Conservation (phyloP, 441 rosid genomes). For the Pelargonium fulgidum region DNA sequence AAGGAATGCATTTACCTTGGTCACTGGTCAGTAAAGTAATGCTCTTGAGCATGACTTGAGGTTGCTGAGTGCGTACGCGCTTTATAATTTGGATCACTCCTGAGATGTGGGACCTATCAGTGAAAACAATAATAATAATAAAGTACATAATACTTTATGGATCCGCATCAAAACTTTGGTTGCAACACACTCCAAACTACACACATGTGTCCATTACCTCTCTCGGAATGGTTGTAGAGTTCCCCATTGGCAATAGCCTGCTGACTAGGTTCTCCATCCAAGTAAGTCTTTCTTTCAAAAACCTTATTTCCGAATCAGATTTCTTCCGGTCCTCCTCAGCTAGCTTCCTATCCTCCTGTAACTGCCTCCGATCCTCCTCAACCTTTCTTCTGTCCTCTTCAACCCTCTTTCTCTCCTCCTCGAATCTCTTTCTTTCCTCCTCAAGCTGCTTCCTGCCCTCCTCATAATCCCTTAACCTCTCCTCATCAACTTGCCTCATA, state of each 20-base stretch:
- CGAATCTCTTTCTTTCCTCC: neutral
- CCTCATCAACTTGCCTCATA: no score
- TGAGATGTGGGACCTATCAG: neutral
- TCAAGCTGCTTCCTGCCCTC: neutral
- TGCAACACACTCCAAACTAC: no score
- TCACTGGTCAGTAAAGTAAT: neutral
- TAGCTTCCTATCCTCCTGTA: neutral
- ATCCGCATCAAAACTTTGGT: no score
- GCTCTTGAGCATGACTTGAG: neutral
- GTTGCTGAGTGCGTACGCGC: neutral
- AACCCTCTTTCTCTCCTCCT: neutral
- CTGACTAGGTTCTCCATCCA: constrained; percentile 1
- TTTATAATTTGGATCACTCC: neutral
- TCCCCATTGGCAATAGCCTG: neutral
- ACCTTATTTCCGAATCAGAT: neutral
- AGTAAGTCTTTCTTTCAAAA: neutral
- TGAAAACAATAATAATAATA: no score
- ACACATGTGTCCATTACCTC: no score
- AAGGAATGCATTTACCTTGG: neutral
- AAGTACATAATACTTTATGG: no score
- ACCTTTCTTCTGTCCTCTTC: neutral
- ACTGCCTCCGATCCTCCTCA: neutral
- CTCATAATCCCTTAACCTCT: neutral
- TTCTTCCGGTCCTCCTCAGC: neutral
- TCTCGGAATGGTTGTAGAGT: no score